Base-by-base conservation (phyloP, 225 moss, liverwort and hornwort genomes). In the Marchantia paleacea region DNA sequence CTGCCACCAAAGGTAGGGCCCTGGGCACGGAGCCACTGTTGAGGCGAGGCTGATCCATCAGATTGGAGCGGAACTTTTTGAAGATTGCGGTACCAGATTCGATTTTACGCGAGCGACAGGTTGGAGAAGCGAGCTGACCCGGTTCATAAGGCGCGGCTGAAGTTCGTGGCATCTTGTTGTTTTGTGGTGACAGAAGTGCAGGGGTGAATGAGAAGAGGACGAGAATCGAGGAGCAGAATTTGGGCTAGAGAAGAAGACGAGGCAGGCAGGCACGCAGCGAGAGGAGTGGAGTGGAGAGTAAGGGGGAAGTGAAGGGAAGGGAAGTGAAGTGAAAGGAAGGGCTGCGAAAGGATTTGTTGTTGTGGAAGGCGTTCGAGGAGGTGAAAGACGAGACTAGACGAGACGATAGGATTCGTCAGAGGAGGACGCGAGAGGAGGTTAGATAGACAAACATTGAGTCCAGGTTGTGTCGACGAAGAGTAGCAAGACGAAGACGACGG, bases 1-100 rank as follows among this genome's bases (percentile, higher is more conserved):
- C 57, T 10, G 26, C 5, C 53, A 20, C 50, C 22, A 0, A 19
- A 12, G 55, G 26, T 12, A 5, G 0, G 14, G 25, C 26, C 10
- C 4, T 0, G 53, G 53, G 52, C 28, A 15, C 54, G 73, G 24
- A 50, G 20, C 11, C 16, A 50, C 72, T 49, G 19, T 47, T 47
- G 52, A 52, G 72, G 51, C 11, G 72, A 72, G 52, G 72, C 75
- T 60, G 54, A 76, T 60, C 75, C 58, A 76, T 54, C 55, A 55
- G 29, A 55, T 73, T 12, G 15, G 0, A 31, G 14, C 18, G 8
- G 57, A 29, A 76, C 75, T 76, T 76, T 76, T 60, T 22, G 60
- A 76, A 76, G 75, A 76, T 76, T 22, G 58, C 39, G 22, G 60
- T 28, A 47, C 30, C 75, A 20, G 75, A 60, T 76, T 39, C 74